Percentiles rank a stretch among this genome's conserved stretches.
These are phyloP conservation scores for Aegilops tauschii DNA, from an alignment of 176 grass and related monocot species.

Conservation along the genomic window DNA sequence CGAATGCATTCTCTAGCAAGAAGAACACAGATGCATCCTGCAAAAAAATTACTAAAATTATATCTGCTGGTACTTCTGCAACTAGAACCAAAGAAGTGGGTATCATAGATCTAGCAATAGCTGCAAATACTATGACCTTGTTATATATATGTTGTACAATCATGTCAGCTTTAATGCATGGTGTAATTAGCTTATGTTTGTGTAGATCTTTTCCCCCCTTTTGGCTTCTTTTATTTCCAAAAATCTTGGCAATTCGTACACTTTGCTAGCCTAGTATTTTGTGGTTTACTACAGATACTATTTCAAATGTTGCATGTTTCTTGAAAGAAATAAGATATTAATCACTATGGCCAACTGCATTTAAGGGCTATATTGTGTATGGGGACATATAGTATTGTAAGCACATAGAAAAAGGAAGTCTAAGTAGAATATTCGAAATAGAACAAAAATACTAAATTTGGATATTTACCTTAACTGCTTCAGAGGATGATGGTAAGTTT, in stretches of 20 bases:
- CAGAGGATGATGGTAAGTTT: conserved; percentile 50
- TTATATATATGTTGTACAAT: background rate
- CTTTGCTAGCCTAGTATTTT: background rate
- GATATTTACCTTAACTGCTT: conserved; percentile 61
- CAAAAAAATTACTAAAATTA: background rate
- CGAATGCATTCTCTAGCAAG: conserved; percentile 66
- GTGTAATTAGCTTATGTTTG: background rate
- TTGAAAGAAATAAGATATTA: background rate
- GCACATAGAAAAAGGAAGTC: background rate
- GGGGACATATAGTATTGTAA: background rate
- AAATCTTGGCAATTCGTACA: background rate
- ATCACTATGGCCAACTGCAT: background rate
- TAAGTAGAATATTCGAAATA: background rate
- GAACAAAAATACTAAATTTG: background rate
- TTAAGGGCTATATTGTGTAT: background rate
- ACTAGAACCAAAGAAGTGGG: background rate
- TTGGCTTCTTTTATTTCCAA: background rate
- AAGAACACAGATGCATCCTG: conserved; percentile 68
- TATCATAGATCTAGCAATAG: background rate
- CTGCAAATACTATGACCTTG: background rate
- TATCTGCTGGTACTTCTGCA: background rate
- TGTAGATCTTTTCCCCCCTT: background rate
- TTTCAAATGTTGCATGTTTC: background rate
- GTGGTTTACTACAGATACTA: background rate
- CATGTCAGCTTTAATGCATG: background rate